A percentile compares a stretch with the other conserved stretches of the same genome.
These are phyloP conservation scores for Microcera coccophila DNA, from an alignment of 2,329 filamentous ascomycete species.

Conservation along the genomic window DNA sequence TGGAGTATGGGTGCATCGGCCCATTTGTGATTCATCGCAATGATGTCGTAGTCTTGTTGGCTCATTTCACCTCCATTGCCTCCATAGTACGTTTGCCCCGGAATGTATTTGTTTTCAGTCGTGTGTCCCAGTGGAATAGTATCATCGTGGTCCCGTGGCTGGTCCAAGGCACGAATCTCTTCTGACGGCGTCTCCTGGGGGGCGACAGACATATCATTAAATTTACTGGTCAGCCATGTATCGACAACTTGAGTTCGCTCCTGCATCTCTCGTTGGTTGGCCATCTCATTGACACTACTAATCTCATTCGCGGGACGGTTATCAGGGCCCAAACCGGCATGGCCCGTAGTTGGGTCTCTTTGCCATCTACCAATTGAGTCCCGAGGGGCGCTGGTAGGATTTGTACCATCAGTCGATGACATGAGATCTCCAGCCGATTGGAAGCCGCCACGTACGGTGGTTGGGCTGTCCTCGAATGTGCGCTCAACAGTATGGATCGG, in stretches of 20 bases:
- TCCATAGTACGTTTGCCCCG: constrained; percentile 49
- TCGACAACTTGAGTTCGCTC: constrained; percentile 50
- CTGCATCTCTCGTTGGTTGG: constrained; percentile 37
- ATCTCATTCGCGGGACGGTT: constrained; percentile 42
- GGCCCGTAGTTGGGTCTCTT: constrained; percentile 36
- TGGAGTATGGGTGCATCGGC: constrained; percentile 46
- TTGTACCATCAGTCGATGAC: constrained; percentile 21
- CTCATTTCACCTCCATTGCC: constrained; percentile 41
- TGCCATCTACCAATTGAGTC: constrained; percentile 43
- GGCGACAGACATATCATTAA: constrained; percentile 25
- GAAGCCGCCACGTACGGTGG: constrained; percentile 33
- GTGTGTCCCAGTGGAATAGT: constrained; percentile 43
- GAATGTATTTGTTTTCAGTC: constrained; percentile 49
- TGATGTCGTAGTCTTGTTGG: constrained; percentile 46
- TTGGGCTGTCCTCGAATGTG: constrained; percentile 36
- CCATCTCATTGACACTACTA: constrained; percentile 48
- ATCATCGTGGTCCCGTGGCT: constrained; percentile 29
- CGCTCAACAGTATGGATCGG: constrained; percentile 39
- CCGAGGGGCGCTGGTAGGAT: constrained; percentile 28
- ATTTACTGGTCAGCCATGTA: constrained; percentile 44
- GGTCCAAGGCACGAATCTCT: constrained; percentile 20
- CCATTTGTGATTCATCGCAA: constrained; percentile 48
- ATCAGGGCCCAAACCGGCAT: constrained; percentile 46
- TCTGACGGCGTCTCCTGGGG: constrained; percentile 24
- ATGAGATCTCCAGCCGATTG: constrained; percentile 41